Evolutionary conservation across 352 stramenopile species (phyloP).

Genomic region (Thalassiosira sp.): DNA sequence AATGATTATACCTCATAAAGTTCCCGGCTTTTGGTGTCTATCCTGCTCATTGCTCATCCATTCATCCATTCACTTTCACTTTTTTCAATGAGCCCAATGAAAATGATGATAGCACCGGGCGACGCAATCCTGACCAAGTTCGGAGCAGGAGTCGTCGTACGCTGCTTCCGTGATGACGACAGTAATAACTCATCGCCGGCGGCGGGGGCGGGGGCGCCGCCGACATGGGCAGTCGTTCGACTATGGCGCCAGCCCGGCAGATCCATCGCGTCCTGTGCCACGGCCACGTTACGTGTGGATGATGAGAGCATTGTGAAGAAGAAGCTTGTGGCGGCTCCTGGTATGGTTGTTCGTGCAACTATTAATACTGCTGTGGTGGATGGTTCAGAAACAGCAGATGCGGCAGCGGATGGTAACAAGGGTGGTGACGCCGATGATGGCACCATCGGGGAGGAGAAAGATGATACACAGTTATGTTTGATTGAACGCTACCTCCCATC

Average conservation of each 20-base stretch:
- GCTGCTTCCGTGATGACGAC: conserved; percentile 17
- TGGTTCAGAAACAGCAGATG: too few relatives aligned
- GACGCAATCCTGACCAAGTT: conserved; percentile 70
- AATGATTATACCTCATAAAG: too few relatives aligned
- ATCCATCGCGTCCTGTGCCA: conserved; percentile 64
- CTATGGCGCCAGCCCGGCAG: conserved; percentile 69
- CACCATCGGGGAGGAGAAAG: background rate
- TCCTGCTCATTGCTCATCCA: too few relatives aligned
- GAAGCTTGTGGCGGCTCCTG: conserved; percentile 67
- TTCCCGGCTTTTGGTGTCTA: too few relatives aligned
- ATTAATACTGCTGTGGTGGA: conserved; percentile 10
- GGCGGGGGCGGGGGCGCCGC: background rate
- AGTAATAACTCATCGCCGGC: conserved; percentile 8
- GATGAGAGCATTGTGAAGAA: conserved; percentile 31
- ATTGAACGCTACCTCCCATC: conserved; percentile 24
- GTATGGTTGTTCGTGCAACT: conserved; percentile 52
- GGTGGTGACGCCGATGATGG: background rate
- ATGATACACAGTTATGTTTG: conserved; percentile 13
- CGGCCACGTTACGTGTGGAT: conserved; percentile 14
- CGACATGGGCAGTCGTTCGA: conserved; percentile 38
- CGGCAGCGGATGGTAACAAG: background rate
- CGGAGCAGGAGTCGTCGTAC: conserved; percentile 62
- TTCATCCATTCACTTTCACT: too few relatives aligned
- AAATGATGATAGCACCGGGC: conserved; percentile 41
- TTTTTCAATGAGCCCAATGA: too few relatives aligned